phyloP scores from a whole-genome alignment of 2,329 filamentous ascomycete genomes.

The Diaporthe batatas region DNA sequence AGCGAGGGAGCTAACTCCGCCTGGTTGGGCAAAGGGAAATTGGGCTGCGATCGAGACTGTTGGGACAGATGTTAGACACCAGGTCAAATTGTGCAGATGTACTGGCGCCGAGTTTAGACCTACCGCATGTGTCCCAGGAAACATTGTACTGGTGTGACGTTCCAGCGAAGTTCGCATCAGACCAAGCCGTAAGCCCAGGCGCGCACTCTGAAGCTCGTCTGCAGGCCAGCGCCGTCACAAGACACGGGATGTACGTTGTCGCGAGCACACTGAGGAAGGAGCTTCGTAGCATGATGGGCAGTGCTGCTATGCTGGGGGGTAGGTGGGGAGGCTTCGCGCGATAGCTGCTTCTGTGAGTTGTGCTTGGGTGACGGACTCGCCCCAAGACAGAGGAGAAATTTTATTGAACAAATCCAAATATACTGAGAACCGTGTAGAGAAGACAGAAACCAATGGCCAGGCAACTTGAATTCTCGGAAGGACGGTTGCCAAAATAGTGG shows the following conservation, averaged over 20 bases:
- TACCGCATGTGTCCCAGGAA: conserved; percentile 39
- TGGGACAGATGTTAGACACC: neutral
- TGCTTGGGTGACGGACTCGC: neutral
- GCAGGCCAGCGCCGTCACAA: conserved; percentile 18
- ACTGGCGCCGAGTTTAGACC: neutral
- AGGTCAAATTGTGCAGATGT: neutral
- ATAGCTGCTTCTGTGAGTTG: neutral
- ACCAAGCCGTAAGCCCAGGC: conserved; percentile 34
- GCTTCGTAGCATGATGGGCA: neutral
- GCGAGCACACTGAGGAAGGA: neutral
- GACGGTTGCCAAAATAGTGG: neutral
- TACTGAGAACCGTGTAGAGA: no score
- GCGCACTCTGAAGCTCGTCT: conserved; percentile 5
- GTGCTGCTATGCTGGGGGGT: neutral
- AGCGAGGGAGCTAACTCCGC: conserved; percentile 35
- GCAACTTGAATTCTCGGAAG: neutral
- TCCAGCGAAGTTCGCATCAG: conserved; percentile 39
- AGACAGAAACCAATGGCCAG: neutral
- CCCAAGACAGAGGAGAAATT: neutral
- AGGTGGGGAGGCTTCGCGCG: no score
- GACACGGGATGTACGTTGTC: neutral
- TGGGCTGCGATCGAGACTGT: conserved; percentile 38
- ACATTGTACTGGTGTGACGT: conserved; percentile 35
- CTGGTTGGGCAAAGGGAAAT: conserved; percentile 29
- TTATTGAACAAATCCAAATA: neutral